Conservation (phyloP, 2,329 filamentous ascomycete genomes). For the Fusarium drepaniforme region DNA sequence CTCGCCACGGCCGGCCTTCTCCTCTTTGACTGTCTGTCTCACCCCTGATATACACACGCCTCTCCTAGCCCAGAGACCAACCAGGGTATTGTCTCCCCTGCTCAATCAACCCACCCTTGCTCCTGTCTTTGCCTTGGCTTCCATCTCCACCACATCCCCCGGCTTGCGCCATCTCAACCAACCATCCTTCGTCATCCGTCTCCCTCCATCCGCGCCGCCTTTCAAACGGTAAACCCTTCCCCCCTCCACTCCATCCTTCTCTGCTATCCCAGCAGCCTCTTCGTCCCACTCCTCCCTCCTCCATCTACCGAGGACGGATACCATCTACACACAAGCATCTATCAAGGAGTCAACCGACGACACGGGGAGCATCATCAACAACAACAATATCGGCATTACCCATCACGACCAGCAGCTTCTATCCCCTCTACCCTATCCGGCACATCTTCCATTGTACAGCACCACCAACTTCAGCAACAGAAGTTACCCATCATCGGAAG, state of each 20-base stretch:
- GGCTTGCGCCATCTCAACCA: conserved; percentile 49
- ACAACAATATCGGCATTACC: not conserved
- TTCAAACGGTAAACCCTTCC: conserved; percentile 42
- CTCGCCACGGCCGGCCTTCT: conserved; percentile 15
- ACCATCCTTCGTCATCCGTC: conserved; percentile 51
- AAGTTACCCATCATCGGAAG: conserved; percentile 7
- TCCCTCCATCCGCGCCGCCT: conserved; percentile 46
- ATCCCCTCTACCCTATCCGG: conserved; percentile 14
- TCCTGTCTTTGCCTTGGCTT: conserved; percentile 35
- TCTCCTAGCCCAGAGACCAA: conserved; percentile 17
- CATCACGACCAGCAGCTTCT: conserved; percentile 16
- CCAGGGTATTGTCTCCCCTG: conserved; percentile 31
- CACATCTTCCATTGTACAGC: conserved; percentile 10
- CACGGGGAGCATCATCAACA: conserved; percentile 28
- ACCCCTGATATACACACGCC: conserved; percentile 32
- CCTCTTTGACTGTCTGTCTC: conserved; percentile 18
- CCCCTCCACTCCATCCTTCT: conserved; percentile 37
- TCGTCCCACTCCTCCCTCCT: conserved; percentile 42
- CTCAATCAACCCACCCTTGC: conserved; percentile 29
- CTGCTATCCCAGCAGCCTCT: conserved; percentile 39
- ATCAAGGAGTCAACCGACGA: conserved; percentile 30
- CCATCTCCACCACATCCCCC: conserved; percentile 29
- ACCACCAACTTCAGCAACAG: conserved; percentile 13
- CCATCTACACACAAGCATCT: conserved; percentile 36
- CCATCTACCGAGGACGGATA: conserved; percentile 30